phyloP scores from a whole-genome alignment of 306 rosid species.

The Adenanthera pavonina region DNA sequence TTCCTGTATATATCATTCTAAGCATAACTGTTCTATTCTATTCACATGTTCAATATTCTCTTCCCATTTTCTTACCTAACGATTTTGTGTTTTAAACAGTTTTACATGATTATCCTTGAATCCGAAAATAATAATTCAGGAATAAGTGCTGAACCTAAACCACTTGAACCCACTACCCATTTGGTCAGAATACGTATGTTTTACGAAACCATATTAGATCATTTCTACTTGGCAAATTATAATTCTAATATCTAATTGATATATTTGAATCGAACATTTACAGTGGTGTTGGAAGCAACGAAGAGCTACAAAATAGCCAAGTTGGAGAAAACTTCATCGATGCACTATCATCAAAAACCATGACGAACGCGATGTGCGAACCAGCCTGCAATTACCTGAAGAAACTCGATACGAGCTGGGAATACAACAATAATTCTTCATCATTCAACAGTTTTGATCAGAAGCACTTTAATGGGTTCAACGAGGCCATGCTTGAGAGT shows the following conservation, averaged over 20 bases:
- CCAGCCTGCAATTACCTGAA: conserved; percentile 84
- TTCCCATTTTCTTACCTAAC: too few relatives aligned
- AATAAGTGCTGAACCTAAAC: too few relatives aligned
- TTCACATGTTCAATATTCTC: too few relatives aligned
- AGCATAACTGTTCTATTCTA: too few relatives aligned
- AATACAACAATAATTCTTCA: conserved; percentile 43
- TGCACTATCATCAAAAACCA: conserved; percentile 66
- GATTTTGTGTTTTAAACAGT: too few relatives aligned
- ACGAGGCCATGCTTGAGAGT: conserved; percentile 50
- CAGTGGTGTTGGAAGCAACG: conserved; percentile 71
- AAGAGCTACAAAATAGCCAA: conserved; percentile 53
- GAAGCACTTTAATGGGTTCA: conserved; percentile 59
- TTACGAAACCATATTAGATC: neutral
- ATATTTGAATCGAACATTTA: neutral
- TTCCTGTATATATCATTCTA: too few relatives aligned
- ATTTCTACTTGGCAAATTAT: neutral
- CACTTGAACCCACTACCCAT: too few relatives aligned
- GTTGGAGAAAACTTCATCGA: conserved; percentile 69
- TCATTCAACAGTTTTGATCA: conserved; percentile 56
- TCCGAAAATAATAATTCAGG: too few relatives aligned
- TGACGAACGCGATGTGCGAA: conserved; percentile 56
- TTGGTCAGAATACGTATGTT: too few relatives aligned
- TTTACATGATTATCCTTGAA: too few relatives aligned
- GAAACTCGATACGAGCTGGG: conserved; percentile 74
- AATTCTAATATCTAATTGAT: too few relatives aligned